Percentiles rank a stretch among this genome's conserved stretches.
Conservation (phyloP, 306 rosid species). For the Myrica gale region DNA sequence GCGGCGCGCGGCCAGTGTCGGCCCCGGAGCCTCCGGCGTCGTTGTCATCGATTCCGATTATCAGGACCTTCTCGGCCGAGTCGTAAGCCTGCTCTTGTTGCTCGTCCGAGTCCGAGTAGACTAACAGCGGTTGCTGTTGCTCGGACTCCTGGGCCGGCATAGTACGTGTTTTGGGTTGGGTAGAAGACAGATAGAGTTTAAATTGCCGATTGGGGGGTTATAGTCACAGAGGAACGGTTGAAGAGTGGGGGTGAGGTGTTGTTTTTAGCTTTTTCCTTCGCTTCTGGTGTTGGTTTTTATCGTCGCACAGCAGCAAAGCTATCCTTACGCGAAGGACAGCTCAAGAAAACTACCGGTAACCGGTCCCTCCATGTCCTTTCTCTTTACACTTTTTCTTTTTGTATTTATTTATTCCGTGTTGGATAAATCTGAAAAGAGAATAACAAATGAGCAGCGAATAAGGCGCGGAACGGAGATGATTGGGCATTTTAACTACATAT, state of each 20-base stretch:
- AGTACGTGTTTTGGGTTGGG: not conserved
- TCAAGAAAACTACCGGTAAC: not conserved
- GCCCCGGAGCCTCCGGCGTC: constrained; percentile 18
- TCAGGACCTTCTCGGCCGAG: constrained; percentile 55
- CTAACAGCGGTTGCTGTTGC: constrained; percentile 44
- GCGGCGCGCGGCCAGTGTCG: constrained; percentile 34
- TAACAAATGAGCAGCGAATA: not conserved
- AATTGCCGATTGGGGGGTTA: not conserved
- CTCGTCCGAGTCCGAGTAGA: constrained; percentile 28
- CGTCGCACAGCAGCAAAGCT: not conserved
- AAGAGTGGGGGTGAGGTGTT: not conserved
- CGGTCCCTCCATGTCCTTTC: constrained; percentile 2
- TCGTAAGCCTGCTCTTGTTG: constrained; percentile 62
- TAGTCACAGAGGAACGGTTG: not conserved
- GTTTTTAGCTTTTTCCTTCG: not conserved
- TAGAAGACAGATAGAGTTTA: not conserved
- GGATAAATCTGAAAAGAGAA: not conserved
- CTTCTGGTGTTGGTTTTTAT: not conserved
- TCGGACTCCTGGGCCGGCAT: constrained; percentile 49
- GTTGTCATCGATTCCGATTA: constrained; percentile 51
- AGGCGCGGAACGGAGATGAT: not conserved
- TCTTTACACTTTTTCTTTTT: no score
- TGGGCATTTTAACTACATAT: not conserved
- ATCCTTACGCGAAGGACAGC: constrained; percentile 12
- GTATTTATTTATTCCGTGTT: not conserved